Conservation (phyloP, 2,329 filamentous ascomycete genomes). For the Plenodomus lindquistii region DNA sequence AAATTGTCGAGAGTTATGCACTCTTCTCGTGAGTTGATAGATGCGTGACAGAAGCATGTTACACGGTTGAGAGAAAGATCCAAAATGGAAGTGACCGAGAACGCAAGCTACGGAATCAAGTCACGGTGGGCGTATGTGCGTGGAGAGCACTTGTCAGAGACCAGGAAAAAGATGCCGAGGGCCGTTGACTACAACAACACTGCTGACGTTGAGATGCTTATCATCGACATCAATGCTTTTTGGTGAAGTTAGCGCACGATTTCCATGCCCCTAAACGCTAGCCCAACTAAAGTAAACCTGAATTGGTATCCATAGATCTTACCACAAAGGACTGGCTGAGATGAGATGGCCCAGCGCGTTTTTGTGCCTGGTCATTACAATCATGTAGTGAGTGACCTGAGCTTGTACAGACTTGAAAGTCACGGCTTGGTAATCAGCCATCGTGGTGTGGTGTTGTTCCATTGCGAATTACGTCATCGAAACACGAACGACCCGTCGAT, state of each 20-base stretch:
- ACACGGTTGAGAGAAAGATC: neutral
- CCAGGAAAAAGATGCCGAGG: neutral
- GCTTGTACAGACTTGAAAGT: too few relatives aligned
- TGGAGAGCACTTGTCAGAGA: neutral
- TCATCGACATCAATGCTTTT: neutral
- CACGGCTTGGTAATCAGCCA: conserved; percentile 4
- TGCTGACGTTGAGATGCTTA: neutral
- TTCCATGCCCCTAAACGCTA: neutral
- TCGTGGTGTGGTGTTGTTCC: too few relatives aligned
- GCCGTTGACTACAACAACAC: neutral
- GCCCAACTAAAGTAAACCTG: neutral
- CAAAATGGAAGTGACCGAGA: too few relatives aligned
- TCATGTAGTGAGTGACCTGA: too few relatives aligned
- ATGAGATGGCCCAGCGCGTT: too few relatives aligned
- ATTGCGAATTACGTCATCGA: too few relatives aligned
- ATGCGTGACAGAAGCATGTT: conserved; percentile 18
- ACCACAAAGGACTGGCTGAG: too few relatives aligned
- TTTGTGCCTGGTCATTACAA: too few relatives aligned
- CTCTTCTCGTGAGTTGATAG: conserved; percentile 1
- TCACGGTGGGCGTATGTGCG: too few relatives aligned
- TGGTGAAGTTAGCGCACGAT: neutral
- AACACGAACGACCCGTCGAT: too few relatives aligned
- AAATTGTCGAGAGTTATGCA: conserved; percentile 16
- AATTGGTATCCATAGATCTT: too few relatives aligned
- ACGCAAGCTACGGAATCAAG: too few relatives aligned